These are phyloP conservation scores for Diaporthe destruens DNA, from an alignment of 2,329 filamentous ascomycete genomes.

Conservation along the genomic window DNA sequence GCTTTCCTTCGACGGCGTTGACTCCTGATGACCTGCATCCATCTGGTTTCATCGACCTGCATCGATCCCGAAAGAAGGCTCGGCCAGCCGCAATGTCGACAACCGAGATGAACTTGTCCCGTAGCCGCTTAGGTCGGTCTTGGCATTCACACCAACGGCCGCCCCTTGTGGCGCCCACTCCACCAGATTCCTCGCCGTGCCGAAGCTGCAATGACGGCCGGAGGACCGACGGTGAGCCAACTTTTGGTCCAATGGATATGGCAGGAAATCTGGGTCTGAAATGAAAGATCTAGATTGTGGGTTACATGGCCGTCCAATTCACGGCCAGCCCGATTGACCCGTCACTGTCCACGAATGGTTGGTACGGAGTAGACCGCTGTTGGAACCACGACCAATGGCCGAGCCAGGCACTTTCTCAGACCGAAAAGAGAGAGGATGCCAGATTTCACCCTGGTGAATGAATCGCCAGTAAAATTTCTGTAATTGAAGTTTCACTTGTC, in stretches of 20 bases:
- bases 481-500: background rate
- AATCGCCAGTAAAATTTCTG: background rate
- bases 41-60: slow-evolving; percentile 19
- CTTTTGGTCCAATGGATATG: background rate
- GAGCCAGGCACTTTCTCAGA: background rate
- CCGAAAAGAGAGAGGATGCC: background rate
- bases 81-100: slow-evolving; percentile 30
- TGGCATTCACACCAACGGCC: slow-evolving; percentile 17
- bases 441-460: background rate
- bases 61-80: slow-evolving; percentile 23
- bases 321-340: slow-evolving; percentile 16
- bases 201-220: slow-evolving; percentile 4
- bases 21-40: slow-evolving; percentile 23
- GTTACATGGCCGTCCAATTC: slow-evolving; percentile 26
- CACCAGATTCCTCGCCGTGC: background rate
- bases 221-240: slow-evolving; percentile 14
- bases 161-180: slow-evolving; percentile 23
- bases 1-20: background rate
- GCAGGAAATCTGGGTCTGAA: slow-evolving; percentile 11
- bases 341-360: background rate
- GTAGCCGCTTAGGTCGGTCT: slow-evolving; percentile 22
- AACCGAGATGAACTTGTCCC: slow-evolving; percentile 28
- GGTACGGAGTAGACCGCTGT: slow-evolving; percentile 18
- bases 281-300: slow-evolving; percentile 28
- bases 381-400: background rate